Evolutionary conservation across 768 basidiomycete genomes (phyloP).

Genomic region (Termitomyces sp.): DNA sequence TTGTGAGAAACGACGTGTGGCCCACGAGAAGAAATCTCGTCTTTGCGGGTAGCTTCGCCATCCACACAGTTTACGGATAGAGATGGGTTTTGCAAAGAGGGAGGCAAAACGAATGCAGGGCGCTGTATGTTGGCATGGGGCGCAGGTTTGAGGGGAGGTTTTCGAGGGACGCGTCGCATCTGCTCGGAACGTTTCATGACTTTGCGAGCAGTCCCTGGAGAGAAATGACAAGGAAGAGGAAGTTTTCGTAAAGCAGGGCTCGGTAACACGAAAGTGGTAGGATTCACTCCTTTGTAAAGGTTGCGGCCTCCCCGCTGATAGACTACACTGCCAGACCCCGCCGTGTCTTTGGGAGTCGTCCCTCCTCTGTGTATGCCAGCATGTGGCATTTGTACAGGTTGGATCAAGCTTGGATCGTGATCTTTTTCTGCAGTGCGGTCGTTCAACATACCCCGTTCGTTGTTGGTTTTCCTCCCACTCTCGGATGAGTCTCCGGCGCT

Average conservation of each 20-base stretch:
- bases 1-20: no score
- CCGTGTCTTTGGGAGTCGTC: background rate
- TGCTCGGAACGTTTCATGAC: background rate
- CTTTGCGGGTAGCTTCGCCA: background rate
- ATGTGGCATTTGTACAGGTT: background rate
- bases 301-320: no score
- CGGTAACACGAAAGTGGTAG: constrained; percentile 4
- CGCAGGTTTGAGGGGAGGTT: background rate
- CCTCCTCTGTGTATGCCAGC: background rate
- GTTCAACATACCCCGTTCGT: background rate
- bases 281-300: background rate
- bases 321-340: background rate
- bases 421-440: background rate
- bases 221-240: background rate
- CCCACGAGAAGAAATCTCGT: no score
- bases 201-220: background rate
- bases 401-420: background rate
- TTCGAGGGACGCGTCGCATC: background rate
- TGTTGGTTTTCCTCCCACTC: background rate
- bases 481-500: constrained; percentile 1
- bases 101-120: background rate
- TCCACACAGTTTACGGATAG: background rate
- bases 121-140: background rate
- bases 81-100: background rate
- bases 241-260: background rate